Conservation (phyloP, 169 alveolate genomes). For the Plasmodium falciparum region DNA sequence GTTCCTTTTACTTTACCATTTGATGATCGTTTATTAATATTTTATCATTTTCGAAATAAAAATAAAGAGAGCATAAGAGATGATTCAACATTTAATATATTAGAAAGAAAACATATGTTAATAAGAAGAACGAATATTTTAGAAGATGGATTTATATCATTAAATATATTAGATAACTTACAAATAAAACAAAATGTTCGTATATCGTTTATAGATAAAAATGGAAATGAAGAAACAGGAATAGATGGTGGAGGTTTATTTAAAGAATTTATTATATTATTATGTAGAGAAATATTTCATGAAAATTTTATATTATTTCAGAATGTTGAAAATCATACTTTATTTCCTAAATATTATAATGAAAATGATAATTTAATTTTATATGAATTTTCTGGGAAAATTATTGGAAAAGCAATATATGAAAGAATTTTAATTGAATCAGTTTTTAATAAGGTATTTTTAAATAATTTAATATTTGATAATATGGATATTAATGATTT, state of each 20-base stretch:
- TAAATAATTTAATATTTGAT: constrained; percentile 89
- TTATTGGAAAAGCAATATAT: constrained; percentile 94
- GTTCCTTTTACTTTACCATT: constrained; percentile 77
- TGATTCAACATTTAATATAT: constrained; percentile 58
- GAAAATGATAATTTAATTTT: constrained; percentile 80
- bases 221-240: constrained; percentile 94
- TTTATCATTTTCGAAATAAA: constrained; percentile 75
- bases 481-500: constrained; percentile 90
- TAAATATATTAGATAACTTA: constrained; percentile 76
- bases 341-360: constrained; percentile 81
- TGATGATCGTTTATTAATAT: constrained; percentile 79
- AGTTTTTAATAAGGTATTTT: constrained; percentile 89
- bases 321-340: constrained; percentile 71
- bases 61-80: constrained; percentile 63
- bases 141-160: constrained; percentile 84
- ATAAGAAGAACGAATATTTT: constrained; percentile 84
- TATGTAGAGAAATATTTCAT: constrained; percentile 91
- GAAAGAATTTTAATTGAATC: constrained; percentile 94
- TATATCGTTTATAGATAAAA: constrained; percentile 90
- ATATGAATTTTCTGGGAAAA: constrained; percentile 88
- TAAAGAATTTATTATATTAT: constrained; percentile 94
- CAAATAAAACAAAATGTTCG: constrained; percentile 85
- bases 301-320: constrained; percentile 91
- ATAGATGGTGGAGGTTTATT: constrained; percentile 98
- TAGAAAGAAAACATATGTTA: constrained; percentile 71